These are phyloP conservation scores for Aspergillus nidulans DNA, from an alignment of 495 filamentous ascomycete genomes.

Conservation along the genomic window DNA sequence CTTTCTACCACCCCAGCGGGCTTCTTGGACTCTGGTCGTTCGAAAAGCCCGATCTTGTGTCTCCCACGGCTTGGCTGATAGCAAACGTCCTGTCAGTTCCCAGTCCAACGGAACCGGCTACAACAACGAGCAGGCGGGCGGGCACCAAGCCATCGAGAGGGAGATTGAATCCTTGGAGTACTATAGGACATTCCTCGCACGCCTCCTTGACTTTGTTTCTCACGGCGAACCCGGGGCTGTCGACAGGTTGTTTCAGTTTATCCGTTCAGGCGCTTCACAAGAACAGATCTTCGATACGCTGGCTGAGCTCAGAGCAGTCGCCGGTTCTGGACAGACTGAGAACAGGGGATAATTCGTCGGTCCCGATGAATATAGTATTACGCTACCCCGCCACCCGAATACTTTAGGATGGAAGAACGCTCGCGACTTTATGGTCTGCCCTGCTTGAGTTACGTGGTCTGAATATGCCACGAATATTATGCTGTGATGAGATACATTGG, in stretches of 20 bases:
- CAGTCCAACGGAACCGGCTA: conserved; percentile 1
- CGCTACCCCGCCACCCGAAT: too few species aligned
- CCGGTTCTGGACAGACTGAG: neutral
- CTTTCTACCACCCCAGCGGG: neutral
- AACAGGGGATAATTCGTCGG: neutral
- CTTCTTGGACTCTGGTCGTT: neutral
- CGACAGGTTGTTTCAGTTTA: conserved; percentile 22
- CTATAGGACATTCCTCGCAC: conserved; percentile 27
- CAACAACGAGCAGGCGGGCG: conserved; percentile 1
- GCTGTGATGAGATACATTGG: too few species aligned
- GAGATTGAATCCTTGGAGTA: conserved; percentile 18
- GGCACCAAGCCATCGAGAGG: neutral
- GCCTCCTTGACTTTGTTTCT: conserved; percentile 26
- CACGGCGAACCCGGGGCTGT: conserved; percentile 24
- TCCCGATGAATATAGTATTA: neutral
- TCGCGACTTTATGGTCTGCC: too few species aligned
- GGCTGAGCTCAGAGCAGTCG: conserved; percentile 8
- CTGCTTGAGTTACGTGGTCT: too few species aligned
- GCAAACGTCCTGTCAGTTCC: conserved; percentile 3
- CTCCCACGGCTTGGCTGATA: neutral
- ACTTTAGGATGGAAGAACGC: too few species aligned
- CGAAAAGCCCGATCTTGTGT: neutral
- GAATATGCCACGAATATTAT: too few species aligned
- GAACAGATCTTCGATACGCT: conserved; percentile 25
- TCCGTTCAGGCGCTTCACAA: conserved; percentile 34